Base-by-base conservation (phyloP, 2,329 filamentous ascomycete genomes). In the Hymenoscyphus repandus region DNA sequence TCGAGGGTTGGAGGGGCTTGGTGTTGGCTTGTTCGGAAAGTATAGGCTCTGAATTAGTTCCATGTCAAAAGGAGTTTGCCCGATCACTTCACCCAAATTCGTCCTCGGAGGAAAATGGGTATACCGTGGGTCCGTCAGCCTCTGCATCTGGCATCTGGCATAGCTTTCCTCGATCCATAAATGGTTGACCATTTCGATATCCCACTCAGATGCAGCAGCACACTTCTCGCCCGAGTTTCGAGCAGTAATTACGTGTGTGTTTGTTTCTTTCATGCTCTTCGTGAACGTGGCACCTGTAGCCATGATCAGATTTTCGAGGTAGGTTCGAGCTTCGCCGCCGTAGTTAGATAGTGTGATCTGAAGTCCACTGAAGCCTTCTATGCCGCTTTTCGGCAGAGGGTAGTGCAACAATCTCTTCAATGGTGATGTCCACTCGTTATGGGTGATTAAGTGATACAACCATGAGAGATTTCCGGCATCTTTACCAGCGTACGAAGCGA, bases 161-260 rank as follows among this genome's bases (percentile, higher is more conserved):
- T 97, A 99, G 69, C 90, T 95, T 65, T 99, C 93, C 68, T 99
- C 93, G 41, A 99, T 78, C 93, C 93, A 99, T 1, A 99, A 76
- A 66, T 99, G 93, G 67, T 97, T 99, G 61, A 96, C 75, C 61
- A 96, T 86, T 50, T 90, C 74, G 49, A 97, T 85, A 47, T 86
- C 86, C 93, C 93, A 99, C 70, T 97, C 93, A 54, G 82, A 80
- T 0, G 93, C 93, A 1, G 93, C 93, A 34, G 86, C 84, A 67
- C 88, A 96, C 69, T 99, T 99, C 65, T 97, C 93, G 64, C 92
- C 95, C 50, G 83, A 82, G 52, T 85, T 83, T 61, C 95, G 87
- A 4, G 93, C 93, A 0, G 92, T 96, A 62, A 99, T 86, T 1
- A 99, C 79, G 70, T 99, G 93, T 0, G 91, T 97, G 67, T 99